Evolutionary conservation across 2,329 filamentous ascomycete species (phyloP).

Genomic region (Talaromyces sp.): DNA sequence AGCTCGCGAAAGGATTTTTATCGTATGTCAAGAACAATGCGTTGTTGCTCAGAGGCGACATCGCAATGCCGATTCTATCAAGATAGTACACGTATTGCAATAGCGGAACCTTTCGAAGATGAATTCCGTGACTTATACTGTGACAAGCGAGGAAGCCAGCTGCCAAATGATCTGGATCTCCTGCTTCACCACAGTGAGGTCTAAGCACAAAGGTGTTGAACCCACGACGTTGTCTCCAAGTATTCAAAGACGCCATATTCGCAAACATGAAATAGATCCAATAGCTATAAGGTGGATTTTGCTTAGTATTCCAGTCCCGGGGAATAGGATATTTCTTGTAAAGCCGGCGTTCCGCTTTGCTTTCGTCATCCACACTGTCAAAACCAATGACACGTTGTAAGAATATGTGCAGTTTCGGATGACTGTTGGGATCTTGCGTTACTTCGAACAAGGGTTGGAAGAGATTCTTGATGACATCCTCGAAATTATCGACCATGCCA

Average conservation of each 20-base stretch:
- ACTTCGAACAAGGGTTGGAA: constrained; percentile 95
- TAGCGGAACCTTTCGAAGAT: constrained; percentile 88
- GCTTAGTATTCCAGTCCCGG: constrained; percentile 80
- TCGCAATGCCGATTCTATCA: constrained; percentile 96
- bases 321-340: constrained; percentile 94
- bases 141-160: constrained; percentile 89
- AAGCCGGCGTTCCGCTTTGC: constrained; percentile 89
- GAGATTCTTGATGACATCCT: constrained; percentile 84
- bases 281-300: constrained; percentile 98
- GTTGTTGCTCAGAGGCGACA: constrained; percentile 99
- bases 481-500: constrained; percentile 81
- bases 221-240: constrained; percentile 82
- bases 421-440: constrained; percentile 77
- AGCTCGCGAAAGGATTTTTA: constrained; percentile 90
- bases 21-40: constrained; percentile 95
- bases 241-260: constrained; percentile 88
- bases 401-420: constrained; percentile 93
- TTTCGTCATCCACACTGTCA: constrained; percentile 97
- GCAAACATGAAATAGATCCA: constrained; percentile 98
- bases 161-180: constrained; percentile 92
- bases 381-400: constrained; percentile 93
- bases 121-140: constrained; percentile 91
- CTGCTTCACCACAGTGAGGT: constrained; percentile 94
- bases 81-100: constrained; percentile 97
- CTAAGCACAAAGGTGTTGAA: constrained; percentile 95